A percentile compares a stretch with the other conserved stretches of the same genome.
phyloP scores from a whole-genome alignment of 306 rosid species.

The Bauhinia variegata region DNA sequence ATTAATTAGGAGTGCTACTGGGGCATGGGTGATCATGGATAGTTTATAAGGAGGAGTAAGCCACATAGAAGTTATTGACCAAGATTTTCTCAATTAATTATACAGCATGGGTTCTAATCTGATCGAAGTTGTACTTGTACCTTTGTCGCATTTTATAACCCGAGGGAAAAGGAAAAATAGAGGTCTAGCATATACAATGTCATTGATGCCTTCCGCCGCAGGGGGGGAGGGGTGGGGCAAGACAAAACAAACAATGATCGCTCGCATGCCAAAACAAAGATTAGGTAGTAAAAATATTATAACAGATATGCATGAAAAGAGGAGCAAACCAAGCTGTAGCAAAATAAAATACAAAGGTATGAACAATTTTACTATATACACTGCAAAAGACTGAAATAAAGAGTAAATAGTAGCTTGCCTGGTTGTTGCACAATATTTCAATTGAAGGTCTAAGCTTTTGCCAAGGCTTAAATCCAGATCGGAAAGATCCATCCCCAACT shows the following conservation, averaged over 20 bases:
- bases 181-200: slow-evolving; percentile 21
- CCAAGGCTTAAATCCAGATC: slow-evolving; percentile 87
- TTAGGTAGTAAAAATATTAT: slow-evolving; percentile 20
- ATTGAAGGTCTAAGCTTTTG: slow-evolving; percentile 87
- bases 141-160: slow-evolving; percentile 13
- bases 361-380: slow-evolving; percentile 12
- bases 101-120: slow-evolving; percentile 8
- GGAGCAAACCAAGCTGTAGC: neutral
- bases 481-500: slow-evolving; percentile 80
- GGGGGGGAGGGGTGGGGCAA: no score
- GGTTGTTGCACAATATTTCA: slow-evolving; percentile 93
- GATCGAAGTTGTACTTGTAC: slow-evolving; percentile 5
- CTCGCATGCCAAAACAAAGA: neutral
- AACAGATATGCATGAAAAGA: slow-evolving; percentile 14
- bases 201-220: slow-evolving; percentile 26
- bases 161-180: slow-evolving; percentile 1
- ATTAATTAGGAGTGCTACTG: no score
- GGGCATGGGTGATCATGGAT: no score
- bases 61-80: slow-evolving; percentile 23
- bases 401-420: slow-evolving; percentile 61
- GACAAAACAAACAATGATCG: neutral
- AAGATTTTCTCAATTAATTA: slow-evolving; percentile 7
- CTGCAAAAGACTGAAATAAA: neutral
- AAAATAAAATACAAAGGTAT: slow-evolving; percentile 14
- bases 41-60: no score